These are phyloP conservation scores for Boletus pseudopeckii DNA, from an alignment of 768 basidiomycete species.

Conservation along the genomic window DNA sequence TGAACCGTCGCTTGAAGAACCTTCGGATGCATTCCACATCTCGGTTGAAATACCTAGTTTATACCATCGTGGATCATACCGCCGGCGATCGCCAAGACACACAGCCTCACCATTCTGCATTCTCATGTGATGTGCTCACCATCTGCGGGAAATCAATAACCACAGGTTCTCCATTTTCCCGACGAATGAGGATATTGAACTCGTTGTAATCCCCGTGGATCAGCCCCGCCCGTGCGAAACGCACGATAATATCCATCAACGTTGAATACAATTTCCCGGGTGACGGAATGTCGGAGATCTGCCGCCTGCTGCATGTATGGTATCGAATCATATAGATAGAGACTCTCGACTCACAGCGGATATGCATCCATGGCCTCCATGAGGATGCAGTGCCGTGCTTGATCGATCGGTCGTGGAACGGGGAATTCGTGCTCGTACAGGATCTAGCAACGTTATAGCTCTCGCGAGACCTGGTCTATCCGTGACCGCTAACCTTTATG, in stretches of 20 bases:
- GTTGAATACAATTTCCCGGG: constrained; percentile 88
- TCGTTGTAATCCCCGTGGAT: constrained; percentile 99
- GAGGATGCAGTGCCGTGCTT: constrained; percentile 89
- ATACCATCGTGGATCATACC: constrained; percentile 4
- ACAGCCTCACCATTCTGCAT: constrained; percentile 83
- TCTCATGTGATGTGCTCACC: constrained; percentile 95
- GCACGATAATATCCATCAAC: constrained; percentile 94
- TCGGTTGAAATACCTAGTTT: constrained; percentile 91
- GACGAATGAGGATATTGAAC: constrained; percentile 93
- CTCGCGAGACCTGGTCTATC: background rate
- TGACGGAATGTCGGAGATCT: constrained; percentile 76
- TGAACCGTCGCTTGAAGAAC: constrained; percentile 88
- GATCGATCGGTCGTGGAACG: constrained; percentile 90
- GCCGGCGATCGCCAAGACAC: constrained; percentile 13
- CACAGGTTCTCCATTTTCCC: constrained; percentile 71
- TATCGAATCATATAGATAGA: background rate
- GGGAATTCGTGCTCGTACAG: constrained; percentile 90
- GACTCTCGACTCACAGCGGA: constrained; percentile 62
- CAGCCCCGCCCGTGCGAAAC: constrained; percentile 89
- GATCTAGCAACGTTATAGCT: constrained; percentile 49
- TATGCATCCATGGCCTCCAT: constrained; percentile 97
- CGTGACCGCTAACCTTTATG: constrained; percentile 72
- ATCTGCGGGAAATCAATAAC: constrained; percentile 99
- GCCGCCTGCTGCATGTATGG: constrained; percentile 54
- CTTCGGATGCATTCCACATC: constrained; percentile 95